Percentiles rank a stretch among this genome's conserved stretches.
Conservation (phyloP, 2,329 filamentous ascomycete species). For the Zalaria sp. region DNA sequence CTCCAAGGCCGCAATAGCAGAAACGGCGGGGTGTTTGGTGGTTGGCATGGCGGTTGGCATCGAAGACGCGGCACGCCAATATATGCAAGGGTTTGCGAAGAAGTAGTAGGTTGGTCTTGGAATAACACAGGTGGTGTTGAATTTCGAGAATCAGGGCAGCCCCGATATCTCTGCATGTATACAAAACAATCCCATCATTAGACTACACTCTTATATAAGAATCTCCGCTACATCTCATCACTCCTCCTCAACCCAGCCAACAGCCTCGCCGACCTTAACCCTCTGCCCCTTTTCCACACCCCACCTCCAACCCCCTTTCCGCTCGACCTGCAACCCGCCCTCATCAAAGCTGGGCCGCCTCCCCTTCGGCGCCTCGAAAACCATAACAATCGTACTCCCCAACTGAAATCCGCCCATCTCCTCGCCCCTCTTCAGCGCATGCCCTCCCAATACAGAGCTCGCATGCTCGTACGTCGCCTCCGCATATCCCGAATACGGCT, state of each 20-base stretch:
- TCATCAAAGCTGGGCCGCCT: conserved; percentile 42
- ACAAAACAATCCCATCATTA: too few species aligned
- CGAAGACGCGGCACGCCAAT: too few species aligned
- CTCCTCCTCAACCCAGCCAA: conserved; percentile 57
- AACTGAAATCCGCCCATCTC: conserved; percentile 98
- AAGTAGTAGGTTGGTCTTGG: too few species aligned
- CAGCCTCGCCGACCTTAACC: conserved; percentile 75
- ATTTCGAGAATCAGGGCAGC: too few species aligned
- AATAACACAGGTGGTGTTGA: too few species aligned
- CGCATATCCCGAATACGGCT: conserved; percentile 78
- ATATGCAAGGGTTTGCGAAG: too few species aligned
- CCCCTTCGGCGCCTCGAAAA: conserved; percentile 82
- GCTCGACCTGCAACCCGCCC: conserved; percentile 34
- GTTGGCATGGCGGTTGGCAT: too few species aligned
- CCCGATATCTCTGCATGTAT: too few species aligned
- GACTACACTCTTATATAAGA: too few species aligned
- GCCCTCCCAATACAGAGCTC: conserved; percentile 63
- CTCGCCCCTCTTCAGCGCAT: conserved; percentile 74
- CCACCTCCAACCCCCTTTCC: conserved; percentile 69
- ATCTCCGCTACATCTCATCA: too few species aligned
- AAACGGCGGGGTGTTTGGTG: too few species aligned
- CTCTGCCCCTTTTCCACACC: conserved; percentile 72
- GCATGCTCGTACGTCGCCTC: conserved; percentile 80
- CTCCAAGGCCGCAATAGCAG: too few species aligned
- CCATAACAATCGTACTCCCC: conserved; percentile 85